These are phyloP conservation scores for Harringtonia aguacate DNA, from an alignment of 2,329 filamentous ascomycete genomes.

Conservation along the genomic window DNA sequence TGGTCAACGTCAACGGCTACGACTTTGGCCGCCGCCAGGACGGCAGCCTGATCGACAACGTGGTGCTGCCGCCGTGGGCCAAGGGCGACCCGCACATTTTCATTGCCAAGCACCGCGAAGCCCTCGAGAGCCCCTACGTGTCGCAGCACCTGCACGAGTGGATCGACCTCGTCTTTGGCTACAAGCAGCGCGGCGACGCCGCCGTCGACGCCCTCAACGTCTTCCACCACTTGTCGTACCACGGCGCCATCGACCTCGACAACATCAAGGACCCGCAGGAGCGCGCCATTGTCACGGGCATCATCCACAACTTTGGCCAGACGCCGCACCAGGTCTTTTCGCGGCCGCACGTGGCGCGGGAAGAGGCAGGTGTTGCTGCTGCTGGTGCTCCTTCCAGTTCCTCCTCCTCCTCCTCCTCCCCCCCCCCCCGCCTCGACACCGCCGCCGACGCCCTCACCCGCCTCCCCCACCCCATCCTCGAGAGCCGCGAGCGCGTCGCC, in stretches of 20 bases:
- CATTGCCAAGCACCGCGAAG: slow-evolving; percentile 90
- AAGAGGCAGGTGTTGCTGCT: no score
- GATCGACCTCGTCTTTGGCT: slow-evolving; percentile 94
- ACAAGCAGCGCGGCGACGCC: slow-evolving; percentile 85
- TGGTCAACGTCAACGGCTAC: slow-evolving; percentile 88
- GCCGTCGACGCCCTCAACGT: slow-evolving; percentile 89
- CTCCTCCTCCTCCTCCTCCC: no score
- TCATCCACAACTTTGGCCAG: slow-evolving; percentile 98
- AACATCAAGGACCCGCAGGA: slow-evolving; percentile 83
- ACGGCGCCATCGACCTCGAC: slow-evolving; percentile 86
- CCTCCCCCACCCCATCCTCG: slow-evolving; percentile 66
- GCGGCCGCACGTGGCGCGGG: slow-evolving; percentile 66
- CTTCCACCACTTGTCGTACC: slow-evolving; percentile 92
- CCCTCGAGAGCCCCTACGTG: slow-evolving; percentile 85
- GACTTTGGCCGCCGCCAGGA: slow-evolving; percentile 84
- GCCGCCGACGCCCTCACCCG: slow-evolving; percentile 66
- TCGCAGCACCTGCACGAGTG: slow-evolving; percentile 83
- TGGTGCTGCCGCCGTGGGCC: slow-evolving; percentile 88
- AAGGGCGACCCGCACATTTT: slow-evolving; percentile 95
- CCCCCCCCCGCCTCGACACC: slow-evolving; percentile 63
- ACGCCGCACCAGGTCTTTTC: slow-evolving; percentile 92
- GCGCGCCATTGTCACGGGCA: slow-evolving; percentile 78
- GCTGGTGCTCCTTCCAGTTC: no score
- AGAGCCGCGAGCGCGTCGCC: slow-evolving; percentile 68
- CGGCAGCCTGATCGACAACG: slow-evolving; percentile 70